phyloP scores from a whole-genome alignment of 2,329 filamentous ascomycete species.

The Cytospora chrysosperma region DNA sequence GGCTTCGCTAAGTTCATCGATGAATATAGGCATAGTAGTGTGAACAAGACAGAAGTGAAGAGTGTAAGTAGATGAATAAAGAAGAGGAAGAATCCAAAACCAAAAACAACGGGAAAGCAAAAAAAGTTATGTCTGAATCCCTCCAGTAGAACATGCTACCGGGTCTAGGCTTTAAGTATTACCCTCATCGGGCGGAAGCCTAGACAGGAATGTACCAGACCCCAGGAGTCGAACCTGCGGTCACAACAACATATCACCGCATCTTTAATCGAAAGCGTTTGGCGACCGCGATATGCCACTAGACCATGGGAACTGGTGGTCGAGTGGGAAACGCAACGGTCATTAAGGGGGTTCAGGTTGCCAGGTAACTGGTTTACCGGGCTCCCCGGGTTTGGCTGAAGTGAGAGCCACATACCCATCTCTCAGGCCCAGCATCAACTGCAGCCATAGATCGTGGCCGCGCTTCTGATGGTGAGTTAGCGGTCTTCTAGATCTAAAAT shows the following conservation, averaged over 20 bases:
- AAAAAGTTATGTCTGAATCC: background rate
- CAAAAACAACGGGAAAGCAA: background rate
- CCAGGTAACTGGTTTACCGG: background rate
- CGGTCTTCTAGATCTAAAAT: too few relatives aligned
- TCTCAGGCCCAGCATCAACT: too few relatives aligned
- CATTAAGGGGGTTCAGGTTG: background rate
- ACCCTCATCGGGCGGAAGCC: background rate
- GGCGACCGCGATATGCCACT: background rate
- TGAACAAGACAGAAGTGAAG: too few relatives aligned
- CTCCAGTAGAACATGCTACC: background rate
- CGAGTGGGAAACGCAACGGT: background rate
- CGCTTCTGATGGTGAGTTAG: too few relatives aligned
- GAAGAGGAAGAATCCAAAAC: too few relatives aligned
- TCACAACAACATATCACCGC: background rate
- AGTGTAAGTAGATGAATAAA: too few relatives aligned
- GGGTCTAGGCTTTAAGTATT: background rate
- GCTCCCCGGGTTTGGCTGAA: background rate
- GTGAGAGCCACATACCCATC: too few relatives aligned
- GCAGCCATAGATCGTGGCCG: too few relatives aligned
- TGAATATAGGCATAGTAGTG: too few relatives aligned
- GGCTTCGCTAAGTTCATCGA: too few relatives aligned
- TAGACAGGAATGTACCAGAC: background rate
- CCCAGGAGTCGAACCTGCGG: background rate
- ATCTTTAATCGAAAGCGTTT: background rate
- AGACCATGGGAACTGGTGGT: background rate